Base-by-base conservation (phyloP, 306 rosid species). In the Citrullus mucosospermus region DNA sequence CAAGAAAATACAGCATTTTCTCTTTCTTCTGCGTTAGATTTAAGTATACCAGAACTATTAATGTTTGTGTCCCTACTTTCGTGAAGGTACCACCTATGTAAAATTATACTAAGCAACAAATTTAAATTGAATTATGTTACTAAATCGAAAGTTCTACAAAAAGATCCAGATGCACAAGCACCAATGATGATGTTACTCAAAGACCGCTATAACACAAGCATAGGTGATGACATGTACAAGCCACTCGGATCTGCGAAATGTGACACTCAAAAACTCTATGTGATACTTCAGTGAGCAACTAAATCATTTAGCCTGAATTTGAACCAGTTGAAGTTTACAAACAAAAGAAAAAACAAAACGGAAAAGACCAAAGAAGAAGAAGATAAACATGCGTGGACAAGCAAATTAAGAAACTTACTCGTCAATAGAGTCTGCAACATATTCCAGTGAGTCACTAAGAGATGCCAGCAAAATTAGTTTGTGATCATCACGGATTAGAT, bases 401-500 rank as follows among this genome's bases (percentile, higher is more conserved):
- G 30, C 34, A 78, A 51, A 78, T 46, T 43, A 82, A 81, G 77
- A 76, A 89, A 79, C 93, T 87, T 91, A 81, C 99, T 95, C 90
- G 89, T 96, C 93, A 81, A 96, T 91, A 58, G 98, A 90, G 82
- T 91, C 97, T 13, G 98, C 99, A 81, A 96, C 92, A 87, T 86
- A 96, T 90, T 92, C 99, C 88, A 96, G 87, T 17, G 99, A 96
- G 80, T 96, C 99, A 76, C 99, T 92, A 46, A 96, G 99, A 78
- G 99, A 96, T 79, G 98, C 97, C 86, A 96, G 88, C 91, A 96
- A 87, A 84, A 96, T 91, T 77, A 96, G 93, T 81, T 91, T 96
- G 89, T 88, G 93, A 83, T 93, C 98, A 85, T 92, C 99, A 77
- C 91, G 99, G 76, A 96, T 96, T 57, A 96, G 88, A 86, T 96